Percentiles rank a stretch among this genome's conserved stretches.
phyloP scores from a whole-genome alignment of 495 filamentous ascomycete genomes.

The Corynascus novoguineensis region DNA sequence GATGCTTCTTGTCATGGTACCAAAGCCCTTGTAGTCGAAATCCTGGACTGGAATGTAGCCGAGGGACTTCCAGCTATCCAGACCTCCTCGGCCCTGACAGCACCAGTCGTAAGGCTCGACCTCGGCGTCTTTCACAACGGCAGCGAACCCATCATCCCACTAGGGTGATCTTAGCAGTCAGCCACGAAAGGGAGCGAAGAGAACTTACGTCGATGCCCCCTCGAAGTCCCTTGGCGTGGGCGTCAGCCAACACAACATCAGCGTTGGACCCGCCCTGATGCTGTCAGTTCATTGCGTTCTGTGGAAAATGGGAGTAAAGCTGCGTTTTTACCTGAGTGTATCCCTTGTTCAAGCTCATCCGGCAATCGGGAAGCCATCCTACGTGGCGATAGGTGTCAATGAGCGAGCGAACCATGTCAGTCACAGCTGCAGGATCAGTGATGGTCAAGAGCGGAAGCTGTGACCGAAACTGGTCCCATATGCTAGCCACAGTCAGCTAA shows the following conservation, averaged over 20 bases:
- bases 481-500: slow-evolving; percentile 22
- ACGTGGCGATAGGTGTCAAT: slow-evolving; percentile 68
- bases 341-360: slow-evolving; percentile 59
- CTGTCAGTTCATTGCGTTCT: not conserved
- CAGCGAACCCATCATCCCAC: slow-evolving; percentile 67
- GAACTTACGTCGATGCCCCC: slow-evolving; percentile 52
- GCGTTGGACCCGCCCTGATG: slow-evolving; percentile 66
- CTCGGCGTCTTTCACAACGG: slow-evolving; percentile 71
- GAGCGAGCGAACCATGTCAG: slow-evolving; percentile 61
- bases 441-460: slow-evolving; percentile 67
- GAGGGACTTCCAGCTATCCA: slow-evolving; percentile 61
- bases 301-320: not conserved
- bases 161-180: slow-evolving; percentile 2
- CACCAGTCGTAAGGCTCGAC: slow-evolving; percentile 67
- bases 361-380: slow-evolving; percentile 65
- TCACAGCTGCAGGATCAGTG: slow-evolving; percentile 58
- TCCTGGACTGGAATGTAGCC: slow-evolving; percentile 67
- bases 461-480: slow-evolving; percentile 70
- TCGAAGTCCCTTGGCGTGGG: slow-evolving; percentile 61
- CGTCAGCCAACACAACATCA: slow-evolving; percentile 67
- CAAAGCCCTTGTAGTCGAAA: slow-evolving; percentile 61
- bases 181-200: not conserved
- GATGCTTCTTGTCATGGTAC: slow-evolving; percentile 64
- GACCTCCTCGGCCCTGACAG: slow-evolving; percentile 62
- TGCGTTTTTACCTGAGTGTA: slow-evolving; percentile 51